phyloP scores from a whole-genome alignment of 148 eudicot species.

The Chenopodium berlandieri region DNA sequence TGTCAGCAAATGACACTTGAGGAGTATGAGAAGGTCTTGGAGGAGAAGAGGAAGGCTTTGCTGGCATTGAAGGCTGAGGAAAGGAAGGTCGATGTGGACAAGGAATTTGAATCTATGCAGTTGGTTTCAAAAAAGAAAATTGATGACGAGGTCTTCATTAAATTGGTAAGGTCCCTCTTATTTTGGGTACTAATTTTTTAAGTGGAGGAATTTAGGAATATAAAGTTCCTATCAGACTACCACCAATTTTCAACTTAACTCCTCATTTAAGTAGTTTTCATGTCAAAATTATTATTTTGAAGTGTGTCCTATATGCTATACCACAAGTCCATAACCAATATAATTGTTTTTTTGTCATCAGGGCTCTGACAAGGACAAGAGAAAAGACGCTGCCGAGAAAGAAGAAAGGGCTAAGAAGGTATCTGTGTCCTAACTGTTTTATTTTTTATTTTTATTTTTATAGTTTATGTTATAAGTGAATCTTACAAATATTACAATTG shows the following conservation, averaged over 20 bases:
- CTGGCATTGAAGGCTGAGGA: conserved; percentile 53
- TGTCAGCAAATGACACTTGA: conserved; percentile 76
- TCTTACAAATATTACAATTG: no score
- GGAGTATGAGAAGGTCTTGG: conserved; percentile 76
- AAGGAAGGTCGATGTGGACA: conserved; percentile 66
- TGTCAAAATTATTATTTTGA: neutral
- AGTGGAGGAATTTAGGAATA: neutral
- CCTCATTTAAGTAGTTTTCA: neutral
- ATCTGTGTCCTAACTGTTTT: neutral
- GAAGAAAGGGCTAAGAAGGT: conserved; percentile 68
- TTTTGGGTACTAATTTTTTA: neutral
- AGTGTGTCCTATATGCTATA: neutral
- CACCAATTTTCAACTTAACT: neutral
- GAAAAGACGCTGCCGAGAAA: conserved; percentile 53
- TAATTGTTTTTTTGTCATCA: conserved; percentile 26
- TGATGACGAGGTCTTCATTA: conserved; percentile 57
- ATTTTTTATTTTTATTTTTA: neutral
- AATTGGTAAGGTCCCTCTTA: conserved; percentile 42
- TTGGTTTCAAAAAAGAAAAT: conserved; percentile 63
- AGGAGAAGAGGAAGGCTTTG: conserved; percentile 83
- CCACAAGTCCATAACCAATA: neutral
- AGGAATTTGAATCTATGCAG: conserved; percentile 68
- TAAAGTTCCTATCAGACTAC: neutral
- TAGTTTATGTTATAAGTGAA: neutral
- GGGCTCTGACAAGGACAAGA: conserved; percentile 59